These are phyloP conservation scores for Phoma sp. DNA, from an alignment of 2,329 filamentous ascomycete genomes.

Conservation along the genomic window DNA sequence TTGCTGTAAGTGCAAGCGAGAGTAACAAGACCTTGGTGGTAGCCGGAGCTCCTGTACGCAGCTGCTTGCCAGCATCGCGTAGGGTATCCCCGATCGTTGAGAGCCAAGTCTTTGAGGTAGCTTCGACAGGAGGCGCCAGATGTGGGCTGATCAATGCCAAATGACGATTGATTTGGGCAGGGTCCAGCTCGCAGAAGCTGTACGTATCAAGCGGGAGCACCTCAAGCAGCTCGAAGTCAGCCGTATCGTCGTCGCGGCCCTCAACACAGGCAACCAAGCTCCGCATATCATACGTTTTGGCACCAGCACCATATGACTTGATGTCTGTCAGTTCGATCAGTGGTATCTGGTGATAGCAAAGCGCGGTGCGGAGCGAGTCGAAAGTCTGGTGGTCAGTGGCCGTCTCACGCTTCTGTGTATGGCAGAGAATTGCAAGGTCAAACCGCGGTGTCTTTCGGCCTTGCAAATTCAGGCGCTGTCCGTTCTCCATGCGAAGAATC, in stretches of 20 bases:
- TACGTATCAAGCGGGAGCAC: slow-evolving; percentile 42
- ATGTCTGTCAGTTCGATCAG: slow-evolving; percentile 40
- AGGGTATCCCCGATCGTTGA: slow-evolving; percentile 11
- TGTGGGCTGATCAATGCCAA: slow-evolving; percentile 41
- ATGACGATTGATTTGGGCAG: slow-evolving; percentile 48
- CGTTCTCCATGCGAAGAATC: slow-evolving; percentile 24
- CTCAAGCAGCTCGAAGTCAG: slow-evolving; percentile 37
- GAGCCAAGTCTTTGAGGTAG: slow-evolving; percentile 1
- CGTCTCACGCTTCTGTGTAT: slow-evolving; percentile 20
- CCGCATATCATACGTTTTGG: slow-evolving; percentile 24
- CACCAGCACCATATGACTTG: slow-evolving; percentile 33
- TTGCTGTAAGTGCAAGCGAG: slow-evolving; percentile 23
- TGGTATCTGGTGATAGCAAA: slow-evolving; percentile 33
- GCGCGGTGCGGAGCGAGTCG: slow-evolving; percentile 30
- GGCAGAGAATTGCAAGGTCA: slow-evolving; percentile 44
- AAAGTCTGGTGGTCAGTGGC: slow-evolving; percentile 23
- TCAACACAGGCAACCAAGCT: slow-evolving; percentile 42
- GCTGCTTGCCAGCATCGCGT: slow-evolving; percentile 16
- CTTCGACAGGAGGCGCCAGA: slow-evolving; percentile 14
- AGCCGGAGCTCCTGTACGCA: slow-evolving; percentile 9
- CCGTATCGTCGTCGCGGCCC: slow-evolving; percentile 27
- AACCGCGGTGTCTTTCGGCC: slow-evolving; percentile 18
- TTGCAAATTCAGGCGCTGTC: slow-evolving; percentile 30
- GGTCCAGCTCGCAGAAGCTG: slow-evolving; percentile 41
- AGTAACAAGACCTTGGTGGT: slow-evolving; percentile 8